These are phyloP conservation scores for Conticribra weissflogii DNA, from an alignment of 108 stramenopile genomes.

Conservation along the genomic window DNA sequence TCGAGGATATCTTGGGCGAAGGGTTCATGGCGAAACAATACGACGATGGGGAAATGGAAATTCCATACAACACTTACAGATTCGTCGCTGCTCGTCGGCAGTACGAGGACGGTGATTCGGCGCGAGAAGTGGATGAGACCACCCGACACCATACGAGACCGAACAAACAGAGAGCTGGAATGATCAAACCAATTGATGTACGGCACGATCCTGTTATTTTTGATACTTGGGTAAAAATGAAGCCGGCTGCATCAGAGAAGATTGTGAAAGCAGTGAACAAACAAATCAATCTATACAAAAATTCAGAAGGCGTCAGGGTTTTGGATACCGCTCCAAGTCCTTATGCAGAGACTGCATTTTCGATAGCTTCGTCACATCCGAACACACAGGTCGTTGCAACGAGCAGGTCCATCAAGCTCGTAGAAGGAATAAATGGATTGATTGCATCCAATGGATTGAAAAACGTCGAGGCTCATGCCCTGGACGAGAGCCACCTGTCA, in stretches of 20 bases:
- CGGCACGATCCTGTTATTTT: constrained; percentile 35
- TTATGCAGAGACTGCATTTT: constrained; percentile 26
- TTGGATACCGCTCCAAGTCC: constrained; percentile 33
- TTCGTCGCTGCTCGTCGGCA: constrained; percentile 33
- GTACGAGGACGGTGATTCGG: constrained; percentile 35
- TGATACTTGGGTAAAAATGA: constrained; percentile 43
- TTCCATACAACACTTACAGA: constrained; percentile 42
- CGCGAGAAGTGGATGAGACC: too few species aligned
- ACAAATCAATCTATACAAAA: constrained; percentile 25
- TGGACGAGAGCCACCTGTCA: constrained; percentile 17
- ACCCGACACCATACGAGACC: too few species aligned
- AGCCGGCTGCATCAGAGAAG: constrained; percentile 42
- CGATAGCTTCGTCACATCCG: constrained; percentile 28
- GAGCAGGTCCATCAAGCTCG: constrained; percentile 31
- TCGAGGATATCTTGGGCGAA: constrained; percentile 41
- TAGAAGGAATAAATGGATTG: constrained; percentile 17
- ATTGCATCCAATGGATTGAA: constrained; percentile 7
- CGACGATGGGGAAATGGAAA: constrained; percentile 33
- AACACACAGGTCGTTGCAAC: constrained; percentile 21
- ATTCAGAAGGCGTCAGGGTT: constrained; percentile 11
- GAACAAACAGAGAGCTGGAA: background rate
- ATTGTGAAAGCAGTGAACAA: constrained; percentile 40
- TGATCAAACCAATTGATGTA: constrained; percentile 25
- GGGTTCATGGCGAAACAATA: constrained; percentile 39
- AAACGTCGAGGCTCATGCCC: constrained; percentile 21